These are phyloP conservation scores for Akanthomyces dipterigenus DNA, from an alignment of 2,329 filamentous ascomycete genomes.

Conservation along the genomic window DNA sequence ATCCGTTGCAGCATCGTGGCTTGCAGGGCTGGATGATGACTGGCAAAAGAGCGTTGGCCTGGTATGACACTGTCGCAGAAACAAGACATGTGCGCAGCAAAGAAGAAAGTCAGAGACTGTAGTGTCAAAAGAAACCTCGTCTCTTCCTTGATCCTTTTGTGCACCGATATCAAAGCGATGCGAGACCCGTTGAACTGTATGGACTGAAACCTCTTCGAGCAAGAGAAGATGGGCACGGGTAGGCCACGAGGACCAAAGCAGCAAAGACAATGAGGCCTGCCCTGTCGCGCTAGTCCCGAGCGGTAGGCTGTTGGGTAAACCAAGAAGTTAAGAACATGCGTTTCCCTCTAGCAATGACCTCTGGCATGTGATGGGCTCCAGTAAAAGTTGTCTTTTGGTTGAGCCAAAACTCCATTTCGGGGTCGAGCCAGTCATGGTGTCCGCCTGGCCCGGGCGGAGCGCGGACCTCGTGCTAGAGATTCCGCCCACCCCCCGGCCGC, in stretches of 20 bases:
- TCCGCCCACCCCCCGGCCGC: neutral
- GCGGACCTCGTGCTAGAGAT: neutral
- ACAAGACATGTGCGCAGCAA: neutral
- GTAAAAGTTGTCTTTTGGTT: neutral
- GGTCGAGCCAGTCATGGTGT: neutral
- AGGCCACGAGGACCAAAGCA: neutral
- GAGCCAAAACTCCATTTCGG: neutral
- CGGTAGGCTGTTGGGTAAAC: neutral
- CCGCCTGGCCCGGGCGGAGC: neutral
- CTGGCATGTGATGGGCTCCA: conserved; percentile 8
- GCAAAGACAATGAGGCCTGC: neutral
- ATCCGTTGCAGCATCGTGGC: neutral
- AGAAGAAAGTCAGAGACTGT: neutral
- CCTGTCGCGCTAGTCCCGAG: neutral
- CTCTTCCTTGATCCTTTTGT: neutral
- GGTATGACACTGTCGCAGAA: neutral
- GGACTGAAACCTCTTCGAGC: no score
- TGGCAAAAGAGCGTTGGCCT: neutral
- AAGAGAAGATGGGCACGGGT: neutral
- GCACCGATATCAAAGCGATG: neutral
- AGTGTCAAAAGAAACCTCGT: neutral
- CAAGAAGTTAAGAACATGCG: neutral
- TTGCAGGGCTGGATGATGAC: neutral
- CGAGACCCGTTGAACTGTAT: neutral
- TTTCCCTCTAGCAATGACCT: neutral